Conservation (phyloP, 23 red algal genomes). For the Gracilaria vermiculophylla region DNA sequence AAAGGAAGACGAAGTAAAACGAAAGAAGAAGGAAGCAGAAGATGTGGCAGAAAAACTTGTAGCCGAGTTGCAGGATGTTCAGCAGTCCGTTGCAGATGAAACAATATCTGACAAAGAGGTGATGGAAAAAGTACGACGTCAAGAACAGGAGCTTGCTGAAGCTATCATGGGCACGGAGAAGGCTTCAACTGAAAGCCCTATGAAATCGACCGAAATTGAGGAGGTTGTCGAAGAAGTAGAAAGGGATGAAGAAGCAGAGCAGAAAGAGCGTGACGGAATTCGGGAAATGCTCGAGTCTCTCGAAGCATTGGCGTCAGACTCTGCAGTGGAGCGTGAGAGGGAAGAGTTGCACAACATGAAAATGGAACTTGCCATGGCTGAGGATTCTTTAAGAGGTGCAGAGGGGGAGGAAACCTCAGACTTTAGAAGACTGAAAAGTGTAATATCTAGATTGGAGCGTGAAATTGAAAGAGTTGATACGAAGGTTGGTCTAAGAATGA, state of each 20-base stretch:
- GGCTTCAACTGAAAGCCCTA: neutral
- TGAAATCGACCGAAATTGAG: neutral
- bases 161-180: constrained; percentile 5
- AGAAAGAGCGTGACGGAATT: constrained; percentile 66
- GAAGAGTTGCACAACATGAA: constrained; percentile 88
- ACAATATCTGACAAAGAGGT: constrained; percentile 53
- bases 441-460: constrained; percentile 78
- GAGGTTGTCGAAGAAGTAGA: constrained; percentile 18
- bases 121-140: constrained; percentile 27
- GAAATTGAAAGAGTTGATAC: constrained; percentile 86
- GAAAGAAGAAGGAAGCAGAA: constrained; percentile 71
- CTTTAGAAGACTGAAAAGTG: constrained; percentile 59
- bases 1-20: constrained; percentile 69
- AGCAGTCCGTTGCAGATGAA: neutral
- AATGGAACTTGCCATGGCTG: constrained; percentile 82
- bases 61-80: neutral
- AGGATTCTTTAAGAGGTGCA: constrained; percentile 40
- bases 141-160: constrained; percentile 24
- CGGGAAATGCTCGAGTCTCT: constrained; percentile 65
- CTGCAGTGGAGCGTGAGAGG: constrained; percentile 82
- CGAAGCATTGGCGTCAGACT: constrained; percentile 75
- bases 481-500: constrained; percentile 90
- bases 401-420: constrained; percentile 62
- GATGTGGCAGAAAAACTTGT: neutral
- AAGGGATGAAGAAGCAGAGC: constrained; percentile 53